Evolutionary conservation across 2,329 filamentous ascomycete genomes (phyloP), one percentile per base, ranked within the genome.

Genomic region (Fusarium cicatricum): DNA sequence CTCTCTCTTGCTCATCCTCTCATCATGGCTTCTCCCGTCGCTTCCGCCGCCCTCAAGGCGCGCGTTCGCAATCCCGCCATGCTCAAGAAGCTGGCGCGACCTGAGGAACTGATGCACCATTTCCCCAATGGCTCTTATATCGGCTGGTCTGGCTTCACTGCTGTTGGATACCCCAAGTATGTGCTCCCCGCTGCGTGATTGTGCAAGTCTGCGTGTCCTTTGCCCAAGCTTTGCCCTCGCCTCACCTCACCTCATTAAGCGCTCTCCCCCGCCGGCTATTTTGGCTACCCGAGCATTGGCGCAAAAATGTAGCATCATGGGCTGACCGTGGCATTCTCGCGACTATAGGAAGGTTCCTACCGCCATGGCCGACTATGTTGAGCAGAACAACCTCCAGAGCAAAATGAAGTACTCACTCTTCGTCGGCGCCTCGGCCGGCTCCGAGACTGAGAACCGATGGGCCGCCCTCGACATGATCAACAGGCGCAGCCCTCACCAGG

Each of bases 401-500:
- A 80, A 96, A 81, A 80, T 96, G 65, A 90, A 90, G 70, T 96
- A 96, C 81, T 89, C 86, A 52, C 84, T 96, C 15, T 96, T 96
- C 66, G 92, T 96, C 10, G 92, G 92, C 47, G 92, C 92, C n/a
- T 94, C 90, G 5, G 92, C 90, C 14, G 92, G 92, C 32, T 90
- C 91, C 15, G 92, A 95, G 78, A 96, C 92, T 0, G 92, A 96
- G 80, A 95, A 95, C 76, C 83, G 92, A 75, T 96, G 92, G 92
- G 92, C 92, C n/a, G 76, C 80, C 5, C 80, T 94, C 61, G 89
- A 96, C 77, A 96, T 96, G 92, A 96, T 96, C 69, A 89, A 94
- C 78, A 83, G 91, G 52, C 85, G 92, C 52, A 85, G 86, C 66
- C 92, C 92, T 51, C 92, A 96, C 77, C 92, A 96, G 73, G 92